These are phyloP conservation scores for Candida morakotiae DNA, from an alignment of 805 yeast genomes.

Conservation along the genomic window DNA sequence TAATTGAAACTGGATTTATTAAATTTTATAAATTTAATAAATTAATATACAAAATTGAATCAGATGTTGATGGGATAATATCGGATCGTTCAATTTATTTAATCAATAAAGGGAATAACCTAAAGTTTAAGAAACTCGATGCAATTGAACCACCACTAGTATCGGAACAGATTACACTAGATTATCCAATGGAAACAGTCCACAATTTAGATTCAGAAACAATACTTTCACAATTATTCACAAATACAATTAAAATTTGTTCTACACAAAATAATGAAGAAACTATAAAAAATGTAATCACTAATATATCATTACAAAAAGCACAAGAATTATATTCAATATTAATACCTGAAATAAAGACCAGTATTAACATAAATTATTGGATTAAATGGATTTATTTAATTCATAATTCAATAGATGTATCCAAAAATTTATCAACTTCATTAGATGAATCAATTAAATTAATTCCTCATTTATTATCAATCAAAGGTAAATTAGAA, in stretches of 20 bases:
- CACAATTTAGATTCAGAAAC: slow-evolving; percentile 20
- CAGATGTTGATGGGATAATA: slow-evolving; percentile 2
- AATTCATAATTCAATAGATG: slow-evolving; percentile 45
- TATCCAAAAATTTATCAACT: slow-evolving; percentile 54
- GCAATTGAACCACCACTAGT: not conserved
- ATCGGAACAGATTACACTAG: slow-evolving; percentile 8
- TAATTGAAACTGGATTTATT: not conserved
- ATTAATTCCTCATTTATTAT: slow-evolving; percentile 61
- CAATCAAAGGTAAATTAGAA: slow-evolving; percentile 83
- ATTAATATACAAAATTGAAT: not conserved
- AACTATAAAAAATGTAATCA: slow-evolving; percentile 26
- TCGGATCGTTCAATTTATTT: not conserved
- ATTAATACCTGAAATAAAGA: slow-evolving; percentile 25
- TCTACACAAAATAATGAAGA: slow-evolving; percentile 24
- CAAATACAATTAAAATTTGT: slow-evolving; percentile 22
- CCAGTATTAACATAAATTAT: slow-evolving; percentile 22
- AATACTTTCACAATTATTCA: slow-evolving; percentile 15
- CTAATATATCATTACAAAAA: slow-evolving; percentile 26
- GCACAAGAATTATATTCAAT: slow-evolving; percentile 22
- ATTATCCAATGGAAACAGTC: slow-evolving; percentile 5
- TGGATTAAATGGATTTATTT: slow-evolving; percentile 86
- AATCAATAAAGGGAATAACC: slow-evolving; percentile 1
- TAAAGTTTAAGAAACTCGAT: not conserved
- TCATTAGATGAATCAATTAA: slow-evolving; percentile 54
- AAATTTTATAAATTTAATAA: not conserved